These are phyloP conservation scores for Diaporthe australafricana DNA, from an alignment of 2,329 filamentous ascomycete species.

Conservation along the genomic window DNA sequence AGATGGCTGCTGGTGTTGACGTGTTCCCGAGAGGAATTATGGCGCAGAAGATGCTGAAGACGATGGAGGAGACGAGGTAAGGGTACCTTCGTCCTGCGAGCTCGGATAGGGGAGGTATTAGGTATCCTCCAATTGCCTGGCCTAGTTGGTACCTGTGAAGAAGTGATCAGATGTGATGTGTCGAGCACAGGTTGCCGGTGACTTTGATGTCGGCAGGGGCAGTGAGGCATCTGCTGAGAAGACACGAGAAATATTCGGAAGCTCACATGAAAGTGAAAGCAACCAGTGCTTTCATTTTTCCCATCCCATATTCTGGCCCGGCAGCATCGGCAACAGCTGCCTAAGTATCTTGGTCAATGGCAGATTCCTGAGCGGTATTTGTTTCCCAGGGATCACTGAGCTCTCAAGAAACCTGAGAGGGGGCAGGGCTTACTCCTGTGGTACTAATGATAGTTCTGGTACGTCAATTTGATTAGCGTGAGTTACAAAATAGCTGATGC, in stretches of 20 bases:
- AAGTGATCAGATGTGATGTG: accelerated
- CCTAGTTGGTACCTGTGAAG: conserved; percentile 48
- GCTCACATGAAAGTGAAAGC: conserved; percentile 44
- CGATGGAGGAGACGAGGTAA: conserved; percentile 48
- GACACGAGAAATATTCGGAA: neutral
- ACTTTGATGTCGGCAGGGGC: too few relatives aligned
- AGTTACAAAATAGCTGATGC: too few relatives aligned
- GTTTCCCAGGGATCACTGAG: neutral
- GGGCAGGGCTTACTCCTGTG: conserved; percentile 35
- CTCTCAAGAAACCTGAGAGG: neutral
- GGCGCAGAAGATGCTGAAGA: conserved; percentile 49
- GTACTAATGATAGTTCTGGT: conserved; percentile 39
- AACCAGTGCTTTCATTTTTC: conserved; percentile 38
- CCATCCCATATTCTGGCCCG: conserved; percentile 37
- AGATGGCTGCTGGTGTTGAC: conserved; percentile 41
- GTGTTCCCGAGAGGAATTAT: conserved; percentile 50
- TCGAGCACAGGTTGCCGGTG: too few relatives aligned
- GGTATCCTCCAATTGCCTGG: conserved; percentile 51
- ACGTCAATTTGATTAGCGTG: neutral
- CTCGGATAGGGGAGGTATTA: conserved; percentile 53
- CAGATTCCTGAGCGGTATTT: too few relatives aligned
- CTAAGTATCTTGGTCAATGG: conserved; percentile 6
- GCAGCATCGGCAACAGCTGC: conserved; percentile 39
- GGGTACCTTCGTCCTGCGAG: conserved; percentile 49
- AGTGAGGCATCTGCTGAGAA: neutral